These are phyloP conservation scores for Nicotiana obtusifolia DNA, from an alignment of 257 asterid genomes.

Conservation along the genomic window DNA sequence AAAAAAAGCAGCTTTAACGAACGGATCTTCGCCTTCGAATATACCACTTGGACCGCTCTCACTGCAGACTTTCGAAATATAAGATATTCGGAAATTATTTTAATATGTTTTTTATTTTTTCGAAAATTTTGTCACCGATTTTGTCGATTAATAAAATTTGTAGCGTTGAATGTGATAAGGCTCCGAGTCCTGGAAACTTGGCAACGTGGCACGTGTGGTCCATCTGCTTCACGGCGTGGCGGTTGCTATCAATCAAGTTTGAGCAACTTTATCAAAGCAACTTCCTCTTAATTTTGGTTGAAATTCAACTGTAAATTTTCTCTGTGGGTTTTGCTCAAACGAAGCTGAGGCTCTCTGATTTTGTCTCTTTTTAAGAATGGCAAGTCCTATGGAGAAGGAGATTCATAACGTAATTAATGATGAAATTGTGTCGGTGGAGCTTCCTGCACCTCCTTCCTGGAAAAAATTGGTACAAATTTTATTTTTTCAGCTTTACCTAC, in stretches of 20 bases:
- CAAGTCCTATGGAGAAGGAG: constrained; percentile 17
- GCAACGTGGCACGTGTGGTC: constrained; percentile 15
- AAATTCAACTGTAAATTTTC: background rate
- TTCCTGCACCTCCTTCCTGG: constrained; percentile 47
- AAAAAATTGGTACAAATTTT: constrained; percentile 31
- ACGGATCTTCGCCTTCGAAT: constrained; percentile 2
- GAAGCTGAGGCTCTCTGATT: background rate
- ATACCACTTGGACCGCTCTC: background rate
- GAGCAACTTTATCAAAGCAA: background rate
- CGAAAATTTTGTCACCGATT: too few species aligned
- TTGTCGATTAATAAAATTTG: background rate
- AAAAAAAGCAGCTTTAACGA: background rate
- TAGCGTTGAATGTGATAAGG: constrained; percentile 11
- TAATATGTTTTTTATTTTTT: too few species aligned
- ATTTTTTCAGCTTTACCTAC: background rate
- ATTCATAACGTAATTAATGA: background rate
- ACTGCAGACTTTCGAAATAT: background rate
- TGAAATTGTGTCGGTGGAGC: constrained; percentile 32
- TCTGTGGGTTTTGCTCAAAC: background rate
- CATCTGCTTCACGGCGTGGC: constrained; percentile 9
- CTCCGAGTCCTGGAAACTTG: constrained; percentile 1
- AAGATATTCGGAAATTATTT: background rate
- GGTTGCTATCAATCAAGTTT: constrained; percentile 7
- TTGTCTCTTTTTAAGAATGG: constrained; percentile 15
- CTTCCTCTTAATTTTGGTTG: background rate